Base-by-base conservation (phyloP, 1,284 basidiomycete genomes). In the Microbotryum lychnidis-dioicae region DNA sequence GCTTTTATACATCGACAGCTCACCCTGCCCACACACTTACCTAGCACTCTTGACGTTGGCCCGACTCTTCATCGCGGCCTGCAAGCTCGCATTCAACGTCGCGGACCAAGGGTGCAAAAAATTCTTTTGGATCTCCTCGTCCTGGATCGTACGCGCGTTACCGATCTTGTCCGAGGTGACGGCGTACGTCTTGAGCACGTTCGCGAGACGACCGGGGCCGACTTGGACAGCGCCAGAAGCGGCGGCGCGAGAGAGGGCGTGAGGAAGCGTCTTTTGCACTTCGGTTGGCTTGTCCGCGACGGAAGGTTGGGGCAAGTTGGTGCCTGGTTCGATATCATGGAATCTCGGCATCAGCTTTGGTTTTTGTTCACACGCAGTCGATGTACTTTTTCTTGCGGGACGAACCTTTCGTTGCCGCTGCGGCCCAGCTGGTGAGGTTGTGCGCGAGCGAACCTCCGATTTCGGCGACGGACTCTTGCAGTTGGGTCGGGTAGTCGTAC, bases 51-150 rank as follows among this genome's bases (percentile, higher is more conserved):
- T 83, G 62, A 97, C 91, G n/a, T 87, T 87, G 72, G 86, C 85
- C 57, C 92, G 81, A 2, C 90, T 90, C 79, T 90, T 92, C 82
- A 94, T 83, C 9, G 92, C 91, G 27, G 93, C 84, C 8, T 83
- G 81, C 72, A 96, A 86, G 59, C 84, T 84, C 27, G 86, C 86
- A 65, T 84, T 83, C 62, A 96, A 77, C 7, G 89, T 94, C 49
- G 84, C 83, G 77, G 89, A 87, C 91, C 92, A 97, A n/a, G 92
- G 91, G 56, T 83, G 82, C 64, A 96, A 78, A 78, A 96, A 96
- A 59, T 83, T 81, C 50, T 80, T 78, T 67, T 81, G 23, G 23
- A 66, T 63, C 25, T 58, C 51, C 25, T 63, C 59, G 37, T 59
- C 57, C 48, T 61, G 60, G 29, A 58, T 37, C 3, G 45, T 58